Base-by-base conservation (phyloP, 2,329 filamentous ascomycete genomes). In the Aspergillus uvarum region DNA sequence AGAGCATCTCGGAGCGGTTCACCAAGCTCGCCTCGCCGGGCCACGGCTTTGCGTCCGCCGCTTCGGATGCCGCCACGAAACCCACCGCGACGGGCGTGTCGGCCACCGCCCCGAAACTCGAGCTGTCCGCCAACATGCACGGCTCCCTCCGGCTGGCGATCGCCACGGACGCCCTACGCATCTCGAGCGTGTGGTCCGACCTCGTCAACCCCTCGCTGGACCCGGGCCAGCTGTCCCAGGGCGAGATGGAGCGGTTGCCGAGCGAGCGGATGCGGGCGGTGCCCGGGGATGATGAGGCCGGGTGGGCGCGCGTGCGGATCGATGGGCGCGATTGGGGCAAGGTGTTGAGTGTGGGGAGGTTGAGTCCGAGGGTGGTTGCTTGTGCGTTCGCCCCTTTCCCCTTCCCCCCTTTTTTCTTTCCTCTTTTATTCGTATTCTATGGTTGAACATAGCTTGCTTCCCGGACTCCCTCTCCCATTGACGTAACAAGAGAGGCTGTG, bases 241-340 rank as follows among this genome's bases (percentile, higher is more conserved):
- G 81, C 19, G 70, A 77, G 56, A 79, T 96, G 7, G 87, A 86
- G 56, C 88, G 94, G 60, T 91, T 96, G 73, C 92, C 93, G 0
- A 93, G 89, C 74, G 92, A 91, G 54, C 83, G 82, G 60, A 94
- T 96, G 82, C 87, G 86, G 67, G 85, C 77, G 54, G 67, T 85
- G 1, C 82, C 82, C 5, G 83, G 87, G 56, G 87, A 86, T 21
- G 91, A 90, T 14, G 90, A 92, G 14, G 87, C 92, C 62, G 87
- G 87, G 50, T 98, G 94, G 92, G 91, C 92, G 1, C 92, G 86
- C 24, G 94, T 98, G 38, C 84, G 91, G 56, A 92, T 98, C 24
- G 95, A 98, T 77, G 95, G 92, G 35, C 89, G 87, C 74, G 95
- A 99, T 74, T 98, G 95, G 94, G 92, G 92, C 32, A 87, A 86